phyloP scores from a whole-genome alignment of 345 rosid species.

The Salix udensis region DNA sequence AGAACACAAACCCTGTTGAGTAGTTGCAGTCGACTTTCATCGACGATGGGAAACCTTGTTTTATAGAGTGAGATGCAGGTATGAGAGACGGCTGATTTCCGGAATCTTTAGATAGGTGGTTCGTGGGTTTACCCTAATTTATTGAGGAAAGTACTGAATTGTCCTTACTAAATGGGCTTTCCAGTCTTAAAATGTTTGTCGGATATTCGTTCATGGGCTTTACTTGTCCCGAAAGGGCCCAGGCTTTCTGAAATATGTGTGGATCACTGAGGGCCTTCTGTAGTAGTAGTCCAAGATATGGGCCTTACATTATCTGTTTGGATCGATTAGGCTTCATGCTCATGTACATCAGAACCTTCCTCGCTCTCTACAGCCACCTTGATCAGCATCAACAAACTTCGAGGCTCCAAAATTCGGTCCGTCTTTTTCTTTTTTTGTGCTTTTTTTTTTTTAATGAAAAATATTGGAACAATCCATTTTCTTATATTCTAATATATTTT shows the following conservation, averaged over 20 bases:
- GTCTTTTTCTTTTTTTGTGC: too few species aligned
- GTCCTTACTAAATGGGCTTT: background rate
- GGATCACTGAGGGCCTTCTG: background rate
- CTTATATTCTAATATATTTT: too few species aligned
- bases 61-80: constrained; percentile 1
- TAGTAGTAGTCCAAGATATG: too few species aligned
- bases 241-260: background rate
- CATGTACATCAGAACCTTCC: too few species aligned
- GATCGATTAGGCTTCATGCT: too few species aligned
- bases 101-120: constrained; percentile 1
- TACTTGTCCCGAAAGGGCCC: background rate
- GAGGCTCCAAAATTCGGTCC: too few species aligned
- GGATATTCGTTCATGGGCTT: background rate
- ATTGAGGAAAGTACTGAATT: background rate
- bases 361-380: too few species aligned
- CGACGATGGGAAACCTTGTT: background rate
- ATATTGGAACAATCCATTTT: too few species aligned
- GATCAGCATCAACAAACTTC: too few species aligned
- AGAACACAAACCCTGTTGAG: background rate
- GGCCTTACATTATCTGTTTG: too few species aligned
- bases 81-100: constrained; percentile 13
- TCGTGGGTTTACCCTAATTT: background rate
- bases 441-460: too few species aligned
- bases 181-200: background rate
- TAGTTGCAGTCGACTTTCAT: background rate